phyloP scores from a whole-genome alignment of 2,329 filamentous ascomycete species.

The Massarina eburnea region DNA sequence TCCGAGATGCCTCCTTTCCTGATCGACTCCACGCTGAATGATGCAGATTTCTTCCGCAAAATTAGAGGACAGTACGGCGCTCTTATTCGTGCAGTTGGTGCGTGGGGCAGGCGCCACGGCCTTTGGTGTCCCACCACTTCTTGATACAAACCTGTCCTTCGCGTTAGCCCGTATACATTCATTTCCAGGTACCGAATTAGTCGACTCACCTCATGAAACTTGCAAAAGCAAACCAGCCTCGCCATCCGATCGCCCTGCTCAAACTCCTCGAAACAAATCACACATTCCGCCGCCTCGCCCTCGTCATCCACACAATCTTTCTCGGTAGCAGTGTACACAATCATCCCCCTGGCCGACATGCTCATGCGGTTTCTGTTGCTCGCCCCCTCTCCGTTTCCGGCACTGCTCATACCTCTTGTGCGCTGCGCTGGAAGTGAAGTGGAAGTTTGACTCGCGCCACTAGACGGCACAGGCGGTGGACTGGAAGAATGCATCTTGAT shows the following conservation, averaged over 20 bases:
- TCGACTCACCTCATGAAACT: slow-evolving; percentile 57
- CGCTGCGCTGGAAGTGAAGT: slow-evolving; percentile 31
- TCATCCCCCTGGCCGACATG: slow-evolving; percentile 45
- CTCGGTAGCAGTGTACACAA: slow-evolving; percentile 60
- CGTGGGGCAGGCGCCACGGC: slow-evolving; percentile 61
- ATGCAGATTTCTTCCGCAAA: no score
- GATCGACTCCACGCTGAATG: no score
- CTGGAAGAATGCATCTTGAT: slow-evolving; percentile 37
- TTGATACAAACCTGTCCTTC: slow-evolving; percentile 56
- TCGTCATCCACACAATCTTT: slow-evolving; percentile 64
- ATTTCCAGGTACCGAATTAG: neutral
- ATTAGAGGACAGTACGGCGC: no score
- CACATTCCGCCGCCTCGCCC: slow-evolving; percentile 57
- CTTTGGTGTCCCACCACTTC: slow-evolving; percentile 61
- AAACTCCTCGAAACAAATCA: slow-evolving; percentile 68
- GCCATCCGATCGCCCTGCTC: slow-evolving; percentile 61
- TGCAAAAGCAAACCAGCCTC: slow-evolving; percentile 64
- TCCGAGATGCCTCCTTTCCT: no score
- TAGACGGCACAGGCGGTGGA: slow-evolving; percentile 14
- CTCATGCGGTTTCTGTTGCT: slow-evolving; percentile 18
- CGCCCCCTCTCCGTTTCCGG: slow-evolving; percentile 24
- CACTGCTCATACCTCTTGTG: slow-evolving; percentile 37
- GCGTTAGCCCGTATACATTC: slow-evolving; percentile 5
- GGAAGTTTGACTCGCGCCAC: slow-evolving; percentile 22
- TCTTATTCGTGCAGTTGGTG: slow-evolving; percentile 51